Base-by-base conservation (phyloP, 768 basidiomycete genomes). In the Russula sp. region DNA sequence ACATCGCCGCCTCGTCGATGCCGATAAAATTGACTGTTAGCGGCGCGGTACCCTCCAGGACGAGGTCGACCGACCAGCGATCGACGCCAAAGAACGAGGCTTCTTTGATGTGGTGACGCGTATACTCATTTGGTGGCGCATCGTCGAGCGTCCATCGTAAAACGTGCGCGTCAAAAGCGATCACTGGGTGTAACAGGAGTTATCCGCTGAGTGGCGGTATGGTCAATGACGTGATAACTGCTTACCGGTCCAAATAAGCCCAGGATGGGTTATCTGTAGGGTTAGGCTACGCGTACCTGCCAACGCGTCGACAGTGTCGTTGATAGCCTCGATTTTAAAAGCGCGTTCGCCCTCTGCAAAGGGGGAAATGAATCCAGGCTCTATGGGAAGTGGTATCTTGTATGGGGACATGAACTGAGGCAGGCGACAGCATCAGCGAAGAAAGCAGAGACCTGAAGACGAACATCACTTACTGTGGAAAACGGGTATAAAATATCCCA, bases 121-220 rank as follows among this genome's bases (percentile, higher is more conserved):
- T 81, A 66, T 79, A 76, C 59, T 90, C 88, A 56, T 83, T 73
- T 0, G 92, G 90, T 1, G 96, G 93, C 58, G 83, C 81, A 64
- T 85, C 77, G 65, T 92, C 88, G 41, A 94, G 77, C 16, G 83
- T 85, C 95, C 95, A 98, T 56, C 81, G 73, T 8, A 95, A 72
- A 14, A 98, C 90, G 62, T 95, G 87, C 0, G 92, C 95, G 52
- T 95, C 89, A 69, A 98, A 97, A 0, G 93, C 88, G 57, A 98
- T 81, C 5, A 90, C 93, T 84, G 67, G 45, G 58, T 57, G 57
- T 20, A 36, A 50, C n/a, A 38, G 14, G 58, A 53, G 11, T 5
- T 41, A 32, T 46, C 35, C 22, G 22, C 2, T 29, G 25, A 29
- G 25, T 29, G 25, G 13, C 48, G 43, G 52, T 38, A 35, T 46